Base-by-base conservation (phyloP, 139 green algal species). In the Gonium pectorale region DNA sequence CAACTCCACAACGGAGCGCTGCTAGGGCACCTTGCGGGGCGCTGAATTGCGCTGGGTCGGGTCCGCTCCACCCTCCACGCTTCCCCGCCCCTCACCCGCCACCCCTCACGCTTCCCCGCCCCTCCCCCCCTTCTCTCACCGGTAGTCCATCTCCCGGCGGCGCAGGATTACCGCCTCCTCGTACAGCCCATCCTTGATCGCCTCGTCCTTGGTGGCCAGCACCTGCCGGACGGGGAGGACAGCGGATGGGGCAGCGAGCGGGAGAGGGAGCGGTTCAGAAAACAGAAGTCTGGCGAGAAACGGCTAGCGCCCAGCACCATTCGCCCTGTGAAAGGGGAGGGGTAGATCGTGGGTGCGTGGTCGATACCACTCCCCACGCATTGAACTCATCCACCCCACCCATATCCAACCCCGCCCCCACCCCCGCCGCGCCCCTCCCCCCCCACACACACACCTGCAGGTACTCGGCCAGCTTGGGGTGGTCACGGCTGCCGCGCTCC, bases 131-230 rank as follows among this genome's bases (percentile, higher is more conserved):
- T 26, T 5, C 49, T 31, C 72, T 51, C 46, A 85, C 80, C 69
- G 70, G 81, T 91, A 90, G 46, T 90, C 87, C 19, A 70, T 70
- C 79, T 93, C 87, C 31, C 90, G 26, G 33, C 80, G 51, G 64
- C 89, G 87, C 89, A 98, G 90, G 67, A 97, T 91, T 31, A 82
- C 62, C 0, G 97, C 97, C 92, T 99, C 97, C 91, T 98, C 95
- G 85, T 90, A 98, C 67, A 96, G 86, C 38, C 81, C 85, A 31
- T 96, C 94, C 85, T 93, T 90, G 37, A 92, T 79, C 22, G 91
- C 90, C 81, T 93, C 90, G 46, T 93, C 90, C 90, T 98, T 98
- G 52, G 93, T 94, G 38, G 94, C 94, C 38, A 96, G 66, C 35
- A 98, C 94, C 87, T 95, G 86, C 11, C 29, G 43, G n/a, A 33